Evolutionary conservation across 352 stramenopile genomes (phyloP), one percentile per base, ranked within the genome.

Genomic region (Globisporangium iwayamae): DNA sequence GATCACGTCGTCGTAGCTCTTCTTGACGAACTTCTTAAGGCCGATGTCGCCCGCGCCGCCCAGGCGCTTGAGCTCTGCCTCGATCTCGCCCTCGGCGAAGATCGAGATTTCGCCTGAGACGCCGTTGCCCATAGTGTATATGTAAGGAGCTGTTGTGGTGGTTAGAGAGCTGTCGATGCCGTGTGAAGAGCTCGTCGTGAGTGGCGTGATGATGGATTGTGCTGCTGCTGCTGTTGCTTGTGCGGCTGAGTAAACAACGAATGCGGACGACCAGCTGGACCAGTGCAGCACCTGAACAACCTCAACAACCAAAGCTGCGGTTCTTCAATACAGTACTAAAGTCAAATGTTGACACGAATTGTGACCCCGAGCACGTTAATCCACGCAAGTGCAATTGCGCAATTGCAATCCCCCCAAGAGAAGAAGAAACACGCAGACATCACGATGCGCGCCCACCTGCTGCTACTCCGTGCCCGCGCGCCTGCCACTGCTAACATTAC

Each of bases 81-180:
- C 85, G 55, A 93, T 65, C 62, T 94, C 83, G 54, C 85, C 87
- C 39, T 90, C 81, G 13, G 75, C 82, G 65, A 94, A 96, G 69
- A 96, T 93, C 60, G 82, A 73, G 69, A 95, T 91, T 61, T 91
- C 82, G 7, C 57, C 78, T 1, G 84, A 91, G 53, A 76, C 74
- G 50, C 78, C 81, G 73, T 89, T 91, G 60, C 85, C 85, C 85
- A 94, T 94, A 41, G 2, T 69, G 20, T n/a, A 25, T 28, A 46
- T 11, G 11, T 14, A 45, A 8, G 36, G 13, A 10, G 14, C 25
- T 59, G 30, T 13, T 13, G 11, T 22, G 14, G 3, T 52, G 22
- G 20, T 6, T 11, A 58, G 32, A n/a, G 39, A n/a, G 6, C 18
- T 18, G 32, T 36, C 30, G 14, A n/a, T 4, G 39, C 14, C 13